Evolutionary conservation across 2,329 filamentous ascomycete genomes (phyloP), one percentile per base, ranked within the genome.

Genomic region (Zymoseptoria crescenta): DNA sequence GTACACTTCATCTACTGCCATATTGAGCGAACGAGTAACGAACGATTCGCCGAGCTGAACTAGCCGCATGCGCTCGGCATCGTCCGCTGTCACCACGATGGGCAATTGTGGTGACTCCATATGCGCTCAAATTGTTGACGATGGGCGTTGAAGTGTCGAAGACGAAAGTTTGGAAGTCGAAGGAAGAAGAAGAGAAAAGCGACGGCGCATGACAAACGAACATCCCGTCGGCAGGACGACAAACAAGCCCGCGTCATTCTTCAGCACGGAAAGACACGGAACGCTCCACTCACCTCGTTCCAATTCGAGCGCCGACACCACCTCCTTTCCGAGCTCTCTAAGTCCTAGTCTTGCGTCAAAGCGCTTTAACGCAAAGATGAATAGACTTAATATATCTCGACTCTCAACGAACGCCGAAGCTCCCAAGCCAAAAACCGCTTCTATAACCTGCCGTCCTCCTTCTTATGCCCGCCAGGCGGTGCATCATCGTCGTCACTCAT

Each of bases 401-500:
- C 7, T n/a, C 35, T 45, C 35, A 45, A 45, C 10, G 35, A 41
- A 41, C 35, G 35, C 35, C 35, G 16, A 41, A 41, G 3, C 6
- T 41, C 35, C 35, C 35, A 41, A 41, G 9, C 13, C 35, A 16
- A 4, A 4, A 1, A 0, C 35, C 35, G 10, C 1, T 45, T 16
- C 10, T 45, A 45, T 45, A 52, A 52, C 8, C 51, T 16, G 1
- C 62, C 60, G 53, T 64, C 63, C 27, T 52, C 35, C 57, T 64
- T 61, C 7, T 45, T 27, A 19, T 57, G 35, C 16, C 35, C 35
- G 7, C 35, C 35, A 45, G 35, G 10, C 21, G 61, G 56, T 51
- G 55, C 57, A 24, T 87, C 87, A 56, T 96, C 91, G 19, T 95
- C 91, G 51, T 96, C 92, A 59, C 88, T 94, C 72, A 92, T 92